These are phyloP conservation scores for Moricandia moricandioides DNA, from an alignment of 345 rosid genomes.

Conservation along the genomic window DNA sequence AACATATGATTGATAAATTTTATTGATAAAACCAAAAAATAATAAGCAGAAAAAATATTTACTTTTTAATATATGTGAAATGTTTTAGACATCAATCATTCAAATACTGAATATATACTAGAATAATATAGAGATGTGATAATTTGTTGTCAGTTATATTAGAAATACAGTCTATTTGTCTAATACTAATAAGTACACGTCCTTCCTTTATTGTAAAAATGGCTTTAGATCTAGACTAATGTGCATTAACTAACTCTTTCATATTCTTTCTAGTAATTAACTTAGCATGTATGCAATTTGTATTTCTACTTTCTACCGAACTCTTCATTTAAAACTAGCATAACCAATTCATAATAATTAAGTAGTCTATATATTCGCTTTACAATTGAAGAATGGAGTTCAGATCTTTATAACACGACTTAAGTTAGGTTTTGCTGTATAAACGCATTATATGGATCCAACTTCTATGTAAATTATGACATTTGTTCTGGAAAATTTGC, in stretches of 20 bases:
- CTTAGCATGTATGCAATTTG: not conserved
- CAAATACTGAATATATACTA: too few relatives aligned
- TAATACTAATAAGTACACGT: too few relatives aligned
- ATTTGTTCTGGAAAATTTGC: not conserved
- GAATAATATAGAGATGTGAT: not conserved
- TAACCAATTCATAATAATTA: not conserved
- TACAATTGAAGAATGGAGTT: not conserved
- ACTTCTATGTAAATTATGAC: not conserved
- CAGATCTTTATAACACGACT: not conserved
- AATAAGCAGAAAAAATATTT: too few relatives aligned
- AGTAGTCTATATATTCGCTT: not conserved
- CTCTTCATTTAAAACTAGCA: not conserved
- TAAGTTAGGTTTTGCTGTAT: not conserved
- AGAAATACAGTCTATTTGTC: not conserved
- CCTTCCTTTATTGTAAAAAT: not conserved
- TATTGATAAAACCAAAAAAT: too few relatives aligned
- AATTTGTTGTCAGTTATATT: not conserved
- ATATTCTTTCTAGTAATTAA: not conserved
- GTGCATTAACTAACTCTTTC: not conserved
- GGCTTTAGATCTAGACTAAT: not conserved
- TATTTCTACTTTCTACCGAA: not conserved
- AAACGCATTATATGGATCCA: not conserved
- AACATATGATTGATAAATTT: too few relatives aligned
- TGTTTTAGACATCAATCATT: too few relatives aligned
- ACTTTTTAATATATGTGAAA: too few relatives aligned